Evolutionary conservation across 306 rosid genomes (phyloP).

Genomic region (Vigna angularis): DNA sequence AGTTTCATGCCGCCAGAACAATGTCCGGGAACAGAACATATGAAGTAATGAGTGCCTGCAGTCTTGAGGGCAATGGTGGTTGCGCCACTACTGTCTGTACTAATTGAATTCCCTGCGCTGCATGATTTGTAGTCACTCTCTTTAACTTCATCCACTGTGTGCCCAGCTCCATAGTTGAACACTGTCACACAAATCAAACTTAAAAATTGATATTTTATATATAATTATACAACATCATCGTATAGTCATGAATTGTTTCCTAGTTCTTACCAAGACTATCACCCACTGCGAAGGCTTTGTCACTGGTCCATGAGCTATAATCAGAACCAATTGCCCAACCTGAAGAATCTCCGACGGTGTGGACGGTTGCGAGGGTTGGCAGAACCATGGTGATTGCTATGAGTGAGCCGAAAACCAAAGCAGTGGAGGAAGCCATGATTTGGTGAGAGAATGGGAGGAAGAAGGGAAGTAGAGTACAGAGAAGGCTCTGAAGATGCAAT

Average conservation of each 20-base stretch:
- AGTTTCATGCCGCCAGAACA: slow-evolving; percentile 92
- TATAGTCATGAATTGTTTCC: not conserved
- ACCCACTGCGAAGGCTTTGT: slow-evolving; percentile 70
- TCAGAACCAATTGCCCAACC: slow-evolving; percentile 79
- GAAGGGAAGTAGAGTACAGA: slow-evolving; percentile 3
- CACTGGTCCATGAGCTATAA: slow-evolving; percentile 79
- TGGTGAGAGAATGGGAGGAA: slow-evolving; percentile 13
- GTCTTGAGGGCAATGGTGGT: slow-evolving; percentile 74
- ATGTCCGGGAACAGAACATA: slow-evolving; percentile 68
- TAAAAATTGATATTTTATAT: too few relatives aligned
- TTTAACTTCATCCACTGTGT: slow-evolving; percentile 85
- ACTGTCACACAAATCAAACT: slow-evolving; percentile 44
- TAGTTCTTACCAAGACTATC: slow-evolving; percentile 72
- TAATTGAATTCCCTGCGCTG: slow-evolving; percentile 64
- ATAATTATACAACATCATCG: too few relatives aligned
- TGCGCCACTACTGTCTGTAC: slow-evolving; percentile 74
- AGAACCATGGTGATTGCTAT: slow-evolving; percentile 55
- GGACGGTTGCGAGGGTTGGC: slow-evolving; percentile 61
- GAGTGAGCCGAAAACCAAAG: slow-evolving; percentile 42
- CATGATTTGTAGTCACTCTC: slow-evolving; percentile 76
- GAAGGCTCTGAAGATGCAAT: slow-evolving; percentile 28
- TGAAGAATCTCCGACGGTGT: slow-evolving; percentile 76
- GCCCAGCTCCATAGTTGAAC: slow-evolving; percentile 84
- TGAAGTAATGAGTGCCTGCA: slow-evolving; percentile 78
- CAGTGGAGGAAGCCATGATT: slow-evolving; percentile 57